Evolutionary conservation across 2,329 filamentous ascomycete species (phyloP).

Genomic region (Calycina herbarum): DNA sequence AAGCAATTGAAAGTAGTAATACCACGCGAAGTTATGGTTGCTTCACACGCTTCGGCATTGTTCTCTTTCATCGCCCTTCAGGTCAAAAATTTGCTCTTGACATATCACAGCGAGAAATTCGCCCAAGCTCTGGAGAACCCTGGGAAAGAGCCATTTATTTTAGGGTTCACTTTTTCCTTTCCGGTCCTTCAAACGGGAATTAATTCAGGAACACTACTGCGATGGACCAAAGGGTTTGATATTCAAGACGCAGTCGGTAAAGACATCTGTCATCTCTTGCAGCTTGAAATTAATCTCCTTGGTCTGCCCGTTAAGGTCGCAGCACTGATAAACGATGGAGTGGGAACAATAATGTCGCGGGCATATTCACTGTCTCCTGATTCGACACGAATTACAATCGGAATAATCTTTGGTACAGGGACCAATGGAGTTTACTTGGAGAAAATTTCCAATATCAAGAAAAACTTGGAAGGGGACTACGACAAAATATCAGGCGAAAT

Average conservation of each 20-base stretch:
- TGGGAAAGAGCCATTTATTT: neutral
- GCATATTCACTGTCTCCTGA: too few relatives aligned
- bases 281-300: conserved; percentile 84
- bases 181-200: neutral
- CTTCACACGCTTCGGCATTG: neutral
- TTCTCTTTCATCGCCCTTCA: neutral
- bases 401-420: conserved; percentile 72
- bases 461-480: conserved; percentile 68
- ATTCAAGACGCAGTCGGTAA: conserved; percentile 92
- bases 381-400: conserved; percentile 47
- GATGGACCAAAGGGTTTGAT: conserved; percentile 99
- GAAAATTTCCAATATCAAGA: conserved; percentile 82
- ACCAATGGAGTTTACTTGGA: conserved; percentile 57
- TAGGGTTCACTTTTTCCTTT: conserved; percentile 1
- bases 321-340: conserved; percentile 94
- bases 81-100: neutral
- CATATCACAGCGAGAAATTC: neutral
- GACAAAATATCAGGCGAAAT: conserved; percentile 85
- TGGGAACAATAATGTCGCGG: conserved; percentile 57
- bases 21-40: neutral
- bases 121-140: neutral
- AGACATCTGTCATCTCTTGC: conserved; percentile 88
- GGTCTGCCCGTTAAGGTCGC: conserved; percentile 90
- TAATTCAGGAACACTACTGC: conserved; percentile 45
- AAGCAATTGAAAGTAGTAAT: neutral